Evolutionary conservation across 495 filamentous ascomycete genomes (phyloP).

Genomic region (Aspergillus leporis): DNA sequence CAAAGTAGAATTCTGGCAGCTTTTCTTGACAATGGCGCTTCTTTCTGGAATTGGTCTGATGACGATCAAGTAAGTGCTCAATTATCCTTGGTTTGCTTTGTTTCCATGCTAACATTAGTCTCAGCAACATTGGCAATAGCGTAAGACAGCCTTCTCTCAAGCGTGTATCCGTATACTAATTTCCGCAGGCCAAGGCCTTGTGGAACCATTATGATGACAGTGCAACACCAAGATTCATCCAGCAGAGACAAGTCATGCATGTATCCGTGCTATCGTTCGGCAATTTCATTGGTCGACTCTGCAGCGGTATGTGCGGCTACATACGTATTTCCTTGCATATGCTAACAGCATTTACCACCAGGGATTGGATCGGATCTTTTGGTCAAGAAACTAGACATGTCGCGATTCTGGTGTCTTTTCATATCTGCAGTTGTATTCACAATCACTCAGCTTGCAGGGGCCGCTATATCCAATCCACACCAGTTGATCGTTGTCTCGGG

Average conservation of each 20-base stretch:
- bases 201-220: constrained; percentile 83
- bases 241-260: constrained; percentile 82
- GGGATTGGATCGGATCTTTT: constrained; percentile 90
- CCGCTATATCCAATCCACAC: constrained; percentile 79
- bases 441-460: constrained; percentile 74
- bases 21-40: constrained; percentile 82
- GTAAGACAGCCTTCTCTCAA: constrained; percentile 37
- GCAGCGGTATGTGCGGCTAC: constrained; percentile 56
- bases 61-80: constrained; percentile 90
- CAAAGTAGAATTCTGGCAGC: constrained; percentile 82
- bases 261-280: constrained; percentile 88
- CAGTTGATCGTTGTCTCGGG: constrained; percentile 74
- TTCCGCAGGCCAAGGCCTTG: constrained; percentile 58
- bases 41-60: constrained; percentile 92
- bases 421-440: constrained; percentile 76
- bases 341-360: constrained; percentile 23
- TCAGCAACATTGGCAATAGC: constrained; percentile 93
- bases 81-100: not conserved
- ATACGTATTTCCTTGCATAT: not conserved
- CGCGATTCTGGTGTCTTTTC: constrained; percentile 86
- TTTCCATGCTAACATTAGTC: constrained; percentile 34
- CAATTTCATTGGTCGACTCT: constrained; percentile 78
- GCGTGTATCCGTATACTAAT: constrained; percentile 14
- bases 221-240: constrained; percentile 71
- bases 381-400: constrained; percentile 74